phyloP scores from a whole-genome alignment of 164 flowering plant genomes.

The Nymphaea colorata region DNA sequence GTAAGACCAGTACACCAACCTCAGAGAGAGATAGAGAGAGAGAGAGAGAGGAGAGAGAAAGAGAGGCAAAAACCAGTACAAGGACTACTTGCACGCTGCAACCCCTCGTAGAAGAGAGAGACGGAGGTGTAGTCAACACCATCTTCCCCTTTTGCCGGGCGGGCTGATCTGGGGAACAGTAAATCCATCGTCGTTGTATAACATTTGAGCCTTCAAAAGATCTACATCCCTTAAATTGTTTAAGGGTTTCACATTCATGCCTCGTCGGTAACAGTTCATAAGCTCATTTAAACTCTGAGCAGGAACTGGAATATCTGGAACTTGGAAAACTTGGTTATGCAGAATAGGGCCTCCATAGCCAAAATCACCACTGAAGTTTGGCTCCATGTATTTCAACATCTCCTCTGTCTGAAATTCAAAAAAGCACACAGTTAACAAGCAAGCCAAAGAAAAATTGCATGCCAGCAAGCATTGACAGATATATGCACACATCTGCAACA shows the following conservation, averaged over 20 bases:
- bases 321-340: constrained; percentile 58
- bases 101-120: not conserved
- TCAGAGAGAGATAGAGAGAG: not conserved
- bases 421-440: not conserved
- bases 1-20: too few species aligned
- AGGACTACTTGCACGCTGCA: not conserved
- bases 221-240: constrained; percentile 16
- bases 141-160: constrained; percentile 48
- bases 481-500: not conserved
- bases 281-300: not conserved
- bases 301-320: constrained; percentile 13
- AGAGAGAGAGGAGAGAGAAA: not conserved
- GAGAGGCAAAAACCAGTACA: constrained; percentile 8
- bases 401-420: constrained; percentile 18
- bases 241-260: constrained; percentile 5
- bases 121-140: constrained; percentile 11
- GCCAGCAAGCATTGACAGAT: not conserved
- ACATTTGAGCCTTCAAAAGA: constrained; percentile 12
- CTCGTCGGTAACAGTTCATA: not conserved
- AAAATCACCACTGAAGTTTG: constrained; percentile 18
- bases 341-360: constrained; percentile 20
- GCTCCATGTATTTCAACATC: constrained; percentile 20
- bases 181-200: constrained; percentile 38
- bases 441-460: not conserved
- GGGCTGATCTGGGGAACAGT: constrained; percentile 68